phyloP scores from a whole-genome alignment of 2,329 filamentous ascomycete species.

The Xylariales sp. region DNA sequence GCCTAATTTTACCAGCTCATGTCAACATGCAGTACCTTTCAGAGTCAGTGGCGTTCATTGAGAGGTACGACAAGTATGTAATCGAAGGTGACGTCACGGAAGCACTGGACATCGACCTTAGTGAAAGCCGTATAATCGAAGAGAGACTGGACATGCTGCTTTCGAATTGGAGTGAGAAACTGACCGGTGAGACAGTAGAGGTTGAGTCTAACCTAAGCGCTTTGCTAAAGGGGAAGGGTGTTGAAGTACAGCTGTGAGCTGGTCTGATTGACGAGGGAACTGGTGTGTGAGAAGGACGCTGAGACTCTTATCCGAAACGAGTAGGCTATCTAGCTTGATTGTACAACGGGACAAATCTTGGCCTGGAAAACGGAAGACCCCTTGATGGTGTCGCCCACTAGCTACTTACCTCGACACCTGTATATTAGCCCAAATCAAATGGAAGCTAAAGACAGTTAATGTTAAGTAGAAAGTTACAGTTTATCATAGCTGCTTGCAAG shows the following conservation, averaged over 20 bases:
- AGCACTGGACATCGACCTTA: conserved; percentile 23
- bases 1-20: conserved; percentile 10
- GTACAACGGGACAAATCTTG: too few relatives aligned
- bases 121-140: conserved; percentile 19
- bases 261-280: not conserved
- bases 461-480: too few relatives aligned
- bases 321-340: too few relatives aligned
- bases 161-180: conserved; percentile 10
- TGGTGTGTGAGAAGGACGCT: too few relatives aligned
- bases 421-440: too few relatives aligned
- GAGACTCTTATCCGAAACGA: too few relatives aligned
- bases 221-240: conserved; percentile 17
- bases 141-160: conserved; percentile 18
- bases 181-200: conserved; percentile 1
- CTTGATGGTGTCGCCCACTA: too few relatives aligned
- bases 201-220: conserved; percentile 15
- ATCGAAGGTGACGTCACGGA: conserved; percentile 17
- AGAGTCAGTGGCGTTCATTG: conserved; percentile 8
- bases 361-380: too few relatives aligned
- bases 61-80: conserved; percentile 22
- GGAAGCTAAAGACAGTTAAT: too few relatives aligned
- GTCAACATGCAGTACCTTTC: conserved; percentile 12
- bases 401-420: too few relatives aligned
- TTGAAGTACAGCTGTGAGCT: not conserved
- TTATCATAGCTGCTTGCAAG: too few relatives aligned